phyloP scores from a whole-genome alignment of 495 filamentous ascomycete species.

The Durotheca rogersii region DNA sequence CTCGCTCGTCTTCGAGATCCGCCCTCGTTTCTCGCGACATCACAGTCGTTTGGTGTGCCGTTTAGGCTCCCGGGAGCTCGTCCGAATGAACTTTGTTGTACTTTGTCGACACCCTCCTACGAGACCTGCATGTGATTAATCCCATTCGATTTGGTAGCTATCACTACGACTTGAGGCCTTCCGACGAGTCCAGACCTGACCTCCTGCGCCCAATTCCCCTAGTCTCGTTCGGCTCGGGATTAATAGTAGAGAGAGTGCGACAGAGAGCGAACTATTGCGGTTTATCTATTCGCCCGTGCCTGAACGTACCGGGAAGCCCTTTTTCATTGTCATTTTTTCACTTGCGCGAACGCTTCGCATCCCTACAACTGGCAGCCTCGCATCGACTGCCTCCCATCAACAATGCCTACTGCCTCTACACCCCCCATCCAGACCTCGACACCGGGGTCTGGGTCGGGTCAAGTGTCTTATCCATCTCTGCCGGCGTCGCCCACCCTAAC shows the following conservation, averaged over 20 bases:
- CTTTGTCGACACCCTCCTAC: no score
- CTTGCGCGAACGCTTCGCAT: slow-evolving; percentile 1
- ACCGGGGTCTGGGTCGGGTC: slow-evolving; percentile 27
- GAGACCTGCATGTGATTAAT: slow-evolving; percentile 22
- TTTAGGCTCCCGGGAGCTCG: slow-evolving; percentile 14
- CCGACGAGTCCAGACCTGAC: no score
- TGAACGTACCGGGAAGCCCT: no score
- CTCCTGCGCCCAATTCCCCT: slow-evolving; percentile 13
- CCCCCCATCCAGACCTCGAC: slow-evolving; percentile 15
- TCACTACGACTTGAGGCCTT: no score
- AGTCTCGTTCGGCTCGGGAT: no score
- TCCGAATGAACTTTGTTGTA: slow-evolving; percentile 24
- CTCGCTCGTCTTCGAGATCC: slow-evolving; percentile 12
- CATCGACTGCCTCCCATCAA: slow-evolving; percentile 1
- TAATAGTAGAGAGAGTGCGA: no score
- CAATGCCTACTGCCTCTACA: slow-evolving; percentile 29
- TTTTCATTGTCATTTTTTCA: no score
- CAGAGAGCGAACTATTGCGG: no score
- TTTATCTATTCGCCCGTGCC: no score
- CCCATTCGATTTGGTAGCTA: slow-evolving; percentile 3
- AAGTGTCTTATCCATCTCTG: slow-evolving; percentile 40
- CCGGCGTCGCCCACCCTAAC: slow-evolving; percentile 79
- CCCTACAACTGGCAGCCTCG: background rate
- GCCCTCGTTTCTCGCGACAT: background rate
- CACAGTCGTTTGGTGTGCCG: slow-evolving; percentile 7